Evolutionary conservation across 768 basidiomycete genomes (phyloP).

Genomic region (Omphalotus guepiniiformis): DNA sequence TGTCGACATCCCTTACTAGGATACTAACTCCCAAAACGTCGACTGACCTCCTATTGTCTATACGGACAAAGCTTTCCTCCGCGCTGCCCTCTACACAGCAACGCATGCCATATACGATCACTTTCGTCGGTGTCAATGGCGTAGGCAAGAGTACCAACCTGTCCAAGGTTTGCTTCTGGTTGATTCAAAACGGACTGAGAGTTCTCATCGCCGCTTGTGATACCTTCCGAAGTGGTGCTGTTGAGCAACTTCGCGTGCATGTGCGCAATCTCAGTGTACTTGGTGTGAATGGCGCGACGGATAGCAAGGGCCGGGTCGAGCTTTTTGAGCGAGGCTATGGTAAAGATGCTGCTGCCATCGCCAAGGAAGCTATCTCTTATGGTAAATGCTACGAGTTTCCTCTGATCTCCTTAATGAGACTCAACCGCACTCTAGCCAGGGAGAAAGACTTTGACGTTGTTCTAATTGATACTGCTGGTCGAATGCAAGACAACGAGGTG

Average conservation of each 20-base stretch:
- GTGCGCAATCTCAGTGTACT: conserved; percentile 92
- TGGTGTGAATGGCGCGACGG: conserved; percentile 58
- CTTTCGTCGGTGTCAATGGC: conserved; percentile 98
- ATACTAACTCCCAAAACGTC: conserved; percentile 96
- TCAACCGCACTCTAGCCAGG: conserved; percentile 47
- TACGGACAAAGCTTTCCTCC: conserved; percentile 80
- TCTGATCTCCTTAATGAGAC: conserved; percentile 3
- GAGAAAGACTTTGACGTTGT: conserved; percentile 95
- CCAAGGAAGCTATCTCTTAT: conserved; percentile 88
- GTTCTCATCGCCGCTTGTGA: conserved; percentile 99
- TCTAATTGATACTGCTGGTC: conserved; percentile 94
- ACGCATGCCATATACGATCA: conserved; percentile 84
- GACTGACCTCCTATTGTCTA: conserved; percentile 92
- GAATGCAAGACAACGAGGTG: conserved; percentile 99
- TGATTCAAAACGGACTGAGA: conserved; percentile 89
- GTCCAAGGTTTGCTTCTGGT: conserved; percentile 98
- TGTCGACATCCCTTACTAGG: conserved; percentile 84
- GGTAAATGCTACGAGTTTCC: conserved; percentile 43
- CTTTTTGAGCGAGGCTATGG: conserved; percentile 96
- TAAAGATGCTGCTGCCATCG: conserved; percentile 98
- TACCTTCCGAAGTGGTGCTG: conserved; percentile 95
- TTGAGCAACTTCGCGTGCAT: conserved; percentile 96
- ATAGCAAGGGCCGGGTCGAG: conserved; percentile 79
- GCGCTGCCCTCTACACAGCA: conserved; percentile 71
- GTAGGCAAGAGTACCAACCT: conserved; percentile 99